Base-by-base conservation (phyloP, 176 grass and related monocot species). In the Avena atlantica region DNA sequence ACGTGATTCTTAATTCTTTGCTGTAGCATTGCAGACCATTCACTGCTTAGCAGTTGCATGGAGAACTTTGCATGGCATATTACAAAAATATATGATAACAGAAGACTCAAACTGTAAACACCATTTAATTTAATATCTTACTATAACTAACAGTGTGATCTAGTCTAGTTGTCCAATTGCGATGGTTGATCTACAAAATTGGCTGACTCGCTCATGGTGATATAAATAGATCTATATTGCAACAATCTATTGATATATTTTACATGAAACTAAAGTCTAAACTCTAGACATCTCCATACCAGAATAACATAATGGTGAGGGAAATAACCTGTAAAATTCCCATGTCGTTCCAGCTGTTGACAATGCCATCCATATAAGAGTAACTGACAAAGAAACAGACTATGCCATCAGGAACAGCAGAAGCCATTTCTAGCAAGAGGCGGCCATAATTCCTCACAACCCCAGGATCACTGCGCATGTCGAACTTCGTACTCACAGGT, bases 381-480 rank as follows among this genome's bases (percentile, higher is more conserved):
- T 98, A 98, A 83, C 96, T 98, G 53, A 98, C 96, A 88, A 98
- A 98, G 61, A 98, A 96, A 20, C 96, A 98, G 75, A 98, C 96
- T 57, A 98, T 90, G 77, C 96, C 96, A 88, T 98, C 96, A 78
- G 93, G 96, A 61, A 98, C 92, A 74, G 96, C 87, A 79, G 92
- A 86, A 87, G 93, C 84, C 96, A 98, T 98, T 91, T 98, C 96
- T 1, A 98, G 86, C 83, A 98, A 87, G 17, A 98, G 92, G 23
- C 90, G 89, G 13, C 92, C 96, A 79, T 98, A 98, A 79, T 98
- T 98, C 49, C 96, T 92, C 78, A 98, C 96, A 79, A 98, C 96
- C 81, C 93, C 93, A 86, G 92, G 93, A 91, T 98, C 96, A 83
- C 93, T 98, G 47, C 93, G 90, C 93, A 96, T 96, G 85, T 96